Percentiles rank a stretch among this genome's conserved stretches.
Evolutionary conservation across 2,329 filamentous ascomycete species (phyloP).

Genomic region (Amylocarpus encephaloides): DNA sequence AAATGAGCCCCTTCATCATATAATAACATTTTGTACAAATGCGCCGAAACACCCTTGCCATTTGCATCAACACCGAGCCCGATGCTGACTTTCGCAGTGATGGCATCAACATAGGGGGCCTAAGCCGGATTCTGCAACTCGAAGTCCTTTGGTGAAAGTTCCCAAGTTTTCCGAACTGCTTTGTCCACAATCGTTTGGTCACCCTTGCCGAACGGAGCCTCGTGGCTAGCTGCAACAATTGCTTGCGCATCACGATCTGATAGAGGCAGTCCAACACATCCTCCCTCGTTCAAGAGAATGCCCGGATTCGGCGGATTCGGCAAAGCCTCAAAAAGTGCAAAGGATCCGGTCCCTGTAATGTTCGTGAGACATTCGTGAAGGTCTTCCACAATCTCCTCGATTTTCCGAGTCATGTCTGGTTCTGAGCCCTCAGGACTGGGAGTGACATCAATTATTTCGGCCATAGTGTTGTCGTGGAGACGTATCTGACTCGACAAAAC

Average conservation of each 20-base stretch:
- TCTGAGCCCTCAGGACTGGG: no score
- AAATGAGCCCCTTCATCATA: slow-evolving; percentile 46
- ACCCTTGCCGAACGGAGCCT: slow-evolving; percentile 36
- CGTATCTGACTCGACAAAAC: no score
- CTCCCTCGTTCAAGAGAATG: slow-evolving; percentile 19
- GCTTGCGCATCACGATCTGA: slow-evolving; percentile 20
- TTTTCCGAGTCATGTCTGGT: not conserved
- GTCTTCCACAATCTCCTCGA: not conserved
- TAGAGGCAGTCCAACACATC: slow-evolving; percentile 23
- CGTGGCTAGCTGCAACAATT: slow-evolving; percentile 15
- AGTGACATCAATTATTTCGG: no score
- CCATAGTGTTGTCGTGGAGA: no score
- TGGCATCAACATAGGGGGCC: slow-evolving; percentile 24
- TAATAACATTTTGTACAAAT: slow-evolving; percentile 43
- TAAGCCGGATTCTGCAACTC: slow-evolving; percentile 33
- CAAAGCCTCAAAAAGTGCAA: slow-evolving; percentile 10
- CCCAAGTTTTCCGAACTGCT: slow-evolving; percentile 38
- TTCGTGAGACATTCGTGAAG: slow-evolving; percentile 13
- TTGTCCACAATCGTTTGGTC: slow-evolving; percentile 37
- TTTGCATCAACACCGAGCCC: slow-evolving; percentile 31
- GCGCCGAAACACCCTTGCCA: slow-evolving; percentile 26
- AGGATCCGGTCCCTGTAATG: slow-evolving; percentile 12
- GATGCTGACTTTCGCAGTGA: slow-evolving; percentile 24
- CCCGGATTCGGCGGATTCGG: slow-evolving; percentile 17
- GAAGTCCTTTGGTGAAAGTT: slow-evolving; percentile 37